A percentile compares a stretch with the other conserved stretches of the same genome.
Evolutionary conservation across 1,284 basidiomycete species (phyloP).

Genomic region (Anthracocystis setariae): DNA sequence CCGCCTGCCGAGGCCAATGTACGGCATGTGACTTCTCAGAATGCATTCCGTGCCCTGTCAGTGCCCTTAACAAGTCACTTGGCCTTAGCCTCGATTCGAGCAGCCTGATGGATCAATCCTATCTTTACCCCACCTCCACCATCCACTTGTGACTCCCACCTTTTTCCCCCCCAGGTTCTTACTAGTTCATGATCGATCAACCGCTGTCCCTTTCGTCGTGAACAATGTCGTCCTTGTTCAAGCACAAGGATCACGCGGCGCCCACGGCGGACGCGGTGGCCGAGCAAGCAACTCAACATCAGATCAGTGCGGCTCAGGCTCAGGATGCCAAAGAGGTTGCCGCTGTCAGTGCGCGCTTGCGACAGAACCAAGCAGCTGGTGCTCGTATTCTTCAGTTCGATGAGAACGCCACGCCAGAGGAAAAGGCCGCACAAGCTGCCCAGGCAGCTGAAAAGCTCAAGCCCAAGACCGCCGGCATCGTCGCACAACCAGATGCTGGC

Average conservation of each 20-base stretch:
- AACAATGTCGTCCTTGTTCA: constrained; percentile 35
- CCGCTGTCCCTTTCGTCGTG: background rate
- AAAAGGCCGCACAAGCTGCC: constrained; percentile 58
- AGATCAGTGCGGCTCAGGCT: constrained; percentile 41
- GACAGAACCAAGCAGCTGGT: constrained; percentile 51
- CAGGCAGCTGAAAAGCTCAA: constrained; percentile 49
- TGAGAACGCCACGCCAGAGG: constrained; percentile 60
- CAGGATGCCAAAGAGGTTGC: constrained; percentile 44
- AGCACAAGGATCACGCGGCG: constrained; percentile 39
- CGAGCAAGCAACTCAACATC: constrained; percentile 24
- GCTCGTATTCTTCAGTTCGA: constrained; percentile 59
- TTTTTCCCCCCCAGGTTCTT: background rate
- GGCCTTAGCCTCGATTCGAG: no score
- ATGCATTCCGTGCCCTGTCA: no score
- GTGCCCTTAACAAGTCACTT: no score
- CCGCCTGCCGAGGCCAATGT: no score
- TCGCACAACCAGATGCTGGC: constrained; percentile 20
- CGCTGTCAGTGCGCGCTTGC: constrained; percentile 33
- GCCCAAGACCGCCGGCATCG: constrained; percentile 40
- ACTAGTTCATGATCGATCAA: background rate
- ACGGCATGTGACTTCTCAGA: no score
- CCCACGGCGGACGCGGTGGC: constrained; percentile 6
- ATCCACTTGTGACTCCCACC: background rate
- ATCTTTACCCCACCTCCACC: background rate
- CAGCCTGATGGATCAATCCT: no score